Base-by-base conservation (phyloP, 129 eudicot genomes). In the Chrysanthemum makinoi region DNA sequence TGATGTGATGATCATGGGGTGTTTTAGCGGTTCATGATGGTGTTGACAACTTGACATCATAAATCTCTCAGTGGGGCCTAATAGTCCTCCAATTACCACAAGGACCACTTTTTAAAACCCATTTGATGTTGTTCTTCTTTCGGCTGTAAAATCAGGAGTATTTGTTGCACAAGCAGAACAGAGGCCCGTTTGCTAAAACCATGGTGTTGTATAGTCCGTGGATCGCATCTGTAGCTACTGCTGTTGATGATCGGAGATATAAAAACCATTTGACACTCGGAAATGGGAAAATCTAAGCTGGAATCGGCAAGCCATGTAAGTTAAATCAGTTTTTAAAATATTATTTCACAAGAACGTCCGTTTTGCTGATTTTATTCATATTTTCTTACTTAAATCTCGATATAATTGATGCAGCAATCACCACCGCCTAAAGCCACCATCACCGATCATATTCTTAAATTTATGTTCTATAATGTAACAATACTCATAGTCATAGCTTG, bases 131-230 rank as follows among this genome's bases (percentile, higher is more conserved):
- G 86, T 84, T 60, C 98, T 94, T 75, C 93, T 94, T 54, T 75
- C 89, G 8, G 97, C 98, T 3, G 96, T 87, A 59, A 89, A 87
- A 81, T 89, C 98, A 12, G 97, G 98, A 64, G 95, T 94, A 9
- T 94, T 94, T 84, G 96, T 94, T 60, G 96, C 85, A 66, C 98
- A 93, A 77, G 98, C 98, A 24, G 91, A 93, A 93, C 65, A 96
- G 98, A 75, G 98, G 98, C 39, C 98, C 98, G 33, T 93, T 82
- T 66, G 77, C 98, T 3, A 93, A 89, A 83, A 93, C 98, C 0
- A 65, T 89, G 20, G 75, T 93, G 72, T 93, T 96, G 56, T 93
- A 93, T 65, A 94, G 98, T 79, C 97, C 97, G 19, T 94, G 98
- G 98, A 87, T 94, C 49, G 85, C 82, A 62, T 85, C 98, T 66